Evolutionary conservation across 1,284 basidiomycete genomes (phyloP), one percentile per base, ranked within the genome.

Genomic region (Laetiporus sulphureus): DNA sequence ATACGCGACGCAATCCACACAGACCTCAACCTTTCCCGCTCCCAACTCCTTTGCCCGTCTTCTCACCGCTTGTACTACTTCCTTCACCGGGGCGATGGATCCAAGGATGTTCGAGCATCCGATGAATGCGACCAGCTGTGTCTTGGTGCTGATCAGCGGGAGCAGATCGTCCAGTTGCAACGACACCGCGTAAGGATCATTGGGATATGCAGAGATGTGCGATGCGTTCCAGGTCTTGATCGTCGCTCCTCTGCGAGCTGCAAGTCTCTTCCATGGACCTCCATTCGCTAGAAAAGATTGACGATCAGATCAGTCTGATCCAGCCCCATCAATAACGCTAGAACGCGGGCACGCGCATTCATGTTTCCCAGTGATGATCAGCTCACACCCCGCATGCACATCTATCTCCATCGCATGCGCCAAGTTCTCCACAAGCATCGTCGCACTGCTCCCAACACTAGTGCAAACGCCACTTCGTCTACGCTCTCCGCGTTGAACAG

Each of bases 31-130:
- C 58, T 83, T 80, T 38, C 57, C 56, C n/a, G 71, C 70, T n/a
- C 81, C 78, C 27, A 72, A 62, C 21, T 69, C 66, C 27, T 62
- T 63, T 1, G 79, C 80, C 12, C 68, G 62, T 7, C 63, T 64
- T 10, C 82, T 61, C 10, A 78, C 64, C 4, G 74, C 72, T n/a
- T 61, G 59, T 4, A 76, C 67, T 16, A 79, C 61, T 10, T 73
- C 71, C 42, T 76, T 72, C 13, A 89, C 73, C 0, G 81, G 78
- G 6, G 78, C 67, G 27, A 85, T 61, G 4, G 75, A 73, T 1
- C 87, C 87, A 11, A 89, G 70, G 40, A 90, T 72, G 56, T 91
- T 90, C 2, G 84, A 88, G 50, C 79, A 84, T 2, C 77, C 85
- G 0, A 79, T 76, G 60, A 89, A 79, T 0, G 86, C 82, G 30